Percentiles rank a stretch among this genome's conserved stretches.
phyloP scores from a whole-genome alignment of 441 rosid species.

The Euphorbia celastroides region DNA sequence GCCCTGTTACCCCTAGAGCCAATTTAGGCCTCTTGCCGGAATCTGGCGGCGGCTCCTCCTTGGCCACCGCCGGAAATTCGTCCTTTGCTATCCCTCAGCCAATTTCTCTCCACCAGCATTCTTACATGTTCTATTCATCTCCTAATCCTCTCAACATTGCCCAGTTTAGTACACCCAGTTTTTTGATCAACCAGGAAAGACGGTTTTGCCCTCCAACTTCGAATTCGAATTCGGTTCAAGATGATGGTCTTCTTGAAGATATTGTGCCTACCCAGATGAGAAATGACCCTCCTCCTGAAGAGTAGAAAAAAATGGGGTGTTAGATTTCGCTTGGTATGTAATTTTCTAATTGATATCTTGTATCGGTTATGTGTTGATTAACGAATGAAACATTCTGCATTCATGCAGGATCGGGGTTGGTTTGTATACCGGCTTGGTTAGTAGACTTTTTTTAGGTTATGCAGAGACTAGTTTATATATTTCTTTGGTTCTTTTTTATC shows the following conservation, averaged over 20 bases:
- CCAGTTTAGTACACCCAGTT: slow-evolving; percentile 20
- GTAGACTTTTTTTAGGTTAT: neutral
- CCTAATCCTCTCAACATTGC: slow-evolving; percentile 32
- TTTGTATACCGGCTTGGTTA: slow-evolving; percentile 14
- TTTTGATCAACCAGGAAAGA: slow-evolving; percentile 38
- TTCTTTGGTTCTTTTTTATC: slow-evolving; percentile 19
- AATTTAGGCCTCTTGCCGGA: slow-evolving; percentile 44
- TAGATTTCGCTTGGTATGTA: slow-evolving; percentile 24
- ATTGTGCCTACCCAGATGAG: slow-evolving; percentile 72
- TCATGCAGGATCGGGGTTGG: no score
- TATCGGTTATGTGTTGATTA: slow-evolving; percentile 5
- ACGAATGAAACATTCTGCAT: no score
- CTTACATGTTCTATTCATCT: slow-evolving; percentile 31
- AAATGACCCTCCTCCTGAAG: slow-evolving; percentile 31
- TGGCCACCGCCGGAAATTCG: slow-evolving; percentile 19
- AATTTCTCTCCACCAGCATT: slow-evolving; percentile 43
- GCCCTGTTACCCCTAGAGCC: slow-evolving; percentile 68
- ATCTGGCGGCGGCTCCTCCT: slow-evolving; percentile 19
- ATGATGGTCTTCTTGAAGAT: slow-evolving; percentile 91
- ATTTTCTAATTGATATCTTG: slow-evolving; percentile 27
- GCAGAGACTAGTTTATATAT: slow-evolving; percentile 1
- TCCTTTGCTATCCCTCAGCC: slow-evolving; percentile 47
- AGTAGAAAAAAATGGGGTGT: slow-evolving; percentile 14
- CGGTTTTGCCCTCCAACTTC: slow-evolving; percentile 27
- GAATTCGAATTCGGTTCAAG: slow-evolving; percentile 32